Base-by-base conservation (phyloP, 2,329 filamentous ascomycete genomes). In the Cladosporium cucumerinum region DNA sequence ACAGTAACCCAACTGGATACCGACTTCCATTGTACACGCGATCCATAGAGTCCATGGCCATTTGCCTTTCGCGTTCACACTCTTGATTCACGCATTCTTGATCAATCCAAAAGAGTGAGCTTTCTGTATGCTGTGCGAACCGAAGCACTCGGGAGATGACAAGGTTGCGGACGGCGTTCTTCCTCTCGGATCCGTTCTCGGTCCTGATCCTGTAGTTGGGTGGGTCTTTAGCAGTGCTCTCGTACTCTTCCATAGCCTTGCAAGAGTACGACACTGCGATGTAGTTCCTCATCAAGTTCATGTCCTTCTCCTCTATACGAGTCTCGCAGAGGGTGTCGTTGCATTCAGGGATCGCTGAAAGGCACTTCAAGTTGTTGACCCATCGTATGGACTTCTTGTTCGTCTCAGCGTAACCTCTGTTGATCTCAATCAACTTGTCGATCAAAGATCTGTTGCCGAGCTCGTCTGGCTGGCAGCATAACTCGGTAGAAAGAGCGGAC, bases 21-120 rank as follows among this genome's bases (percentile, higher is more conserved):
- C 7, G 10, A 10, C 62, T 64, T 1, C 16, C 26, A 10, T 8
- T 12, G 39, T 64, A 64, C 1, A 64, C 55, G 12, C 30, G 54
- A n/a, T 64, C 62, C 62, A 60, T 60, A 3, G 62, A 64, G 39
- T 64, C 32, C 32, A 64, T 58, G 1, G 43, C 62, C 6, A 3
- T 1, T 26, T 54, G 54, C 6, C 54, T 28, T 16, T 49, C 28
- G 2, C 4, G 14, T 2, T 39, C 8, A 7, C 39, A 5, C 16
- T 8, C 30, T 55, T 57, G 52, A 26, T 54, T 16, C 1, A 63
- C 6, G n/a, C 62, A 64, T 1, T 64, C 55, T 49, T 46, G 10
- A 18, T 52, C 54, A 1, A 64, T 28, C 62, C 62, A 67, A 1
- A 67, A 25, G 23, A 11, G 14, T 1, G 28, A 16, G 32, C 21